Base-by-base conservation (phyloP, 495 filamentous ascomycete genomes). In the Penicillium pulvis region DNA sequence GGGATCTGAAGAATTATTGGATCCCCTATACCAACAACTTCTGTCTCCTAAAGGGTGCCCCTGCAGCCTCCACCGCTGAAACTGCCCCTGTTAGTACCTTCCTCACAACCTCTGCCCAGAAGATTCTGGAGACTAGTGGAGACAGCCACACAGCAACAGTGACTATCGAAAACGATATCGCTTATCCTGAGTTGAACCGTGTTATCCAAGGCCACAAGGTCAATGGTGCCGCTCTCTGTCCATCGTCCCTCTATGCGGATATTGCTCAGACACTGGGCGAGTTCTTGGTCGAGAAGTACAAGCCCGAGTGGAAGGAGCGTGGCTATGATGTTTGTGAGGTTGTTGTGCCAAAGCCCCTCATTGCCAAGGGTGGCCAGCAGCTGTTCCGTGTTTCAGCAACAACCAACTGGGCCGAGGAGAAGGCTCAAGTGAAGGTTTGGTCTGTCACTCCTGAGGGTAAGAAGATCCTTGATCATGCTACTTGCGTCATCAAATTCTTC, bases 1-100 rank as follows among this genome's bases (percentile, higher is more conserved):
- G 87, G 75, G 89, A 94, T 57, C 72, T 86, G 33, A 93, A 92
- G 78, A 86, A 89, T 62, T 91, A 92, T 71, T 94, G 91, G 91
- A 83, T 93, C 20, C 79, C 86, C 12, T 93, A 93, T 70, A 79
- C 77, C 14, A 85, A 89, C 56, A 75, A 83, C 60, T 84, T 79
- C 70, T 79, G 67, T 31, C 64, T 84, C 23, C 61, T 63, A 10
- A 83, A 81, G 60, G 78, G 78, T 42, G 71, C 77, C 41, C 67
- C 72, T 33, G 60, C 65, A 1, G 60, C 58, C 7, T 56, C 65
- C 24, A 62, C 60, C 0, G 54, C 55, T 43, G 66, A 70, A 57
- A 56, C 73, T 3, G 62, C 68, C 3, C 61, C 76, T n/a, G 68
- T 67, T n/a, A 62, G 73, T 19, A 67, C 69, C 10, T 74, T 71